Evolutionary conservation across 2,329 filamentous ascomycete genomes (phyloP), one percentile per base, ranked within the genome.

Genomic region (Fusarium sp.): DNA sequence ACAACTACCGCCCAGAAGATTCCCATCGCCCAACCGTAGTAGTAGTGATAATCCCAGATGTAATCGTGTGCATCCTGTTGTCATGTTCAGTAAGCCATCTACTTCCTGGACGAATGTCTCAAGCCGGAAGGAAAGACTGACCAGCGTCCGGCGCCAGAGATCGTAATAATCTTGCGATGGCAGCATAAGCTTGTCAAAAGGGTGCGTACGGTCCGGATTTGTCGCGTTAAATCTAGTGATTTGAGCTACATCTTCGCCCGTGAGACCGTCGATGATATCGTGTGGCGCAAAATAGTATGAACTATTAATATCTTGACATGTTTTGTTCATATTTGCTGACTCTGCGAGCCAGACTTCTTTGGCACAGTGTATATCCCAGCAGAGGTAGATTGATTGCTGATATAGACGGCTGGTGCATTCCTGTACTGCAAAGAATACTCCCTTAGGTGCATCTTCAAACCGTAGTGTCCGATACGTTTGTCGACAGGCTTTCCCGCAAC

Each of bases 401-500:
- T 63, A 63, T 5, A 49, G 14, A 2, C 14, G 43, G 3, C 60
- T 63, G 1, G 19, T 49, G 6, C 60, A 63, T 28, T 63, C 60
- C 3, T 63, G 58, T 2, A 38, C 53, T 1, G 49, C n/a, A 7
- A 63, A 63, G 15, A 63, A 63, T 1, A 39, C 38, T 4, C 58
- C 58, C 3, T 55, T n/a, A 10, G 43, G 60, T 3, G 60, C 43
- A 19, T 63, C 60, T 17, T 26, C 21, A n/a, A 63, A 63, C 15
- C 53, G 39, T n/a, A 63, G 43, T 8, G 50, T 63, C 11, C 60
- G 58, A 34, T 57, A 63, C 4, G 60, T 63, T 49, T 63, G 60
- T 8, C 60, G 58, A 17, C 60, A 63, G 7, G 58, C 60, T 13
- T 57, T 63, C 5, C 38, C 60, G 10, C 60, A 63, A 8, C 43